These are phyloP conservation scores for Prunus mira DNA, from an alignment of 306 rosid genomes.

Conservation along the genomic window DNA sequence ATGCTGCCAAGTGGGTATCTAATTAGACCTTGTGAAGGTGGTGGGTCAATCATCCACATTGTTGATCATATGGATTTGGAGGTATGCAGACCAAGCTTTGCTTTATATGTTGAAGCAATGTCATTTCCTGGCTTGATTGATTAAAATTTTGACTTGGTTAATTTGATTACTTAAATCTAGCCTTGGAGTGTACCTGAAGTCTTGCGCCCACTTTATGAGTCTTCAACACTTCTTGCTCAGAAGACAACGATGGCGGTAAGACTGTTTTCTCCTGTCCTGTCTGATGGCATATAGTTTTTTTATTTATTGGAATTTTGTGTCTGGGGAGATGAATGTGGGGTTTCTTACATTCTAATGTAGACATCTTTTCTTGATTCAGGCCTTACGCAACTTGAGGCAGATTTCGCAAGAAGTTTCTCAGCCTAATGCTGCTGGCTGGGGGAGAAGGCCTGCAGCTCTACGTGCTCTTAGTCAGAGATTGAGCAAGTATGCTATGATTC, in stretches of 20 bases:
- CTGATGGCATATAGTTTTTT: neutral
- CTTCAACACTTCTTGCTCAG: slow-evolving; percentile 88
- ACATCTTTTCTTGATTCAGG: slow-evolving; percentile 46
- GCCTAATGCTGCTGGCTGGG: slow-evolving; percentile 90
- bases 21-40: slow-evolving; percentile 97
- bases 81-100: slow-evolving; percentile 37
- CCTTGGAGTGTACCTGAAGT: slow-evolving; percentile 99
- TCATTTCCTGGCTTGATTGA: slow-evolving; percentile 16
- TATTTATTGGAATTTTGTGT: no score
- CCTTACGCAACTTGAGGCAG: slow-evolving; percentile 87
- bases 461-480: slow-evolving; percentile 82
- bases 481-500: slow-evolving; percentile 57
- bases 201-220: slow-evolving; percentile 88
- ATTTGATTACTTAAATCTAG: slow-evolving; percentile 40
- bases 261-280: slow-evolving; percentile 1
- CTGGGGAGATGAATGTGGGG: neutral
- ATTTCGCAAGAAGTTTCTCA: slow-evolving; percentile 96
- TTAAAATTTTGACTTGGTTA: slow-evolving; percentile 12
- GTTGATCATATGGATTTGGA: slow-evolving; percentile 93
- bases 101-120: neutral
- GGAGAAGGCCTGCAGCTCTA: slow-evolving; percentile 89
- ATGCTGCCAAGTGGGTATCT: slow-evolving; percentile 90
- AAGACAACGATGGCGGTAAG: slow-evolving; percentile 91
- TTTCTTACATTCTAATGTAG: slow-evolving; percentile 3
- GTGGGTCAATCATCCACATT: slow-evolving; percentile 90